Conservation (phyloP, 2,329 filamentous ascomycete genomes). For the Cryphonectria carpinicola region DNA sequence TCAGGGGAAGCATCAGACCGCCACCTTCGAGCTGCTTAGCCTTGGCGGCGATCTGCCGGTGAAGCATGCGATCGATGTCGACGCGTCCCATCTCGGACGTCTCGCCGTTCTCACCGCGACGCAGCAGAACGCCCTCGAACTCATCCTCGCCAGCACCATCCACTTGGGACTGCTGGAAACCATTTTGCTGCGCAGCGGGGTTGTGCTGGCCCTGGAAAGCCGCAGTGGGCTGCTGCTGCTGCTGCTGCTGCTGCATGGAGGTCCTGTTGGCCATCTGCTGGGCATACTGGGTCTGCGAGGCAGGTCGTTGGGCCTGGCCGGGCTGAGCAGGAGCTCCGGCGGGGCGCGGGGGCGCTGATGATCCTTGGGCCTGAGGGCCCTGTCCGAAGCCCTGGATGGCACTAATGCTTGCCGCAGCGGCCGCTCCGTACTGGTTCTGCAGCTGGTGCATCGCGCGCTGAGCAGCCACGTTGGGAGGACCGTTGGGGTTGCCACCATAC, state of each 20-base stretch:
- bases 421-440: slow-evolving; percentile 62
- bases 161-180: slow-evolving; percentile 61
- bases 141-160: slow-evolving; percentile 72
- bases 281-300: slow-evolving; percentile 36
- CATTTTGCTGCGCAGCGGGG: slow-evolving; percentile 42
- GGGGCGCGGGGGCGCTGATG: slow-evolving; percentile 35
- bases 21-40: slow-evolving; percentile 74
- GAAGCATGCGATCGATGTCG: slow-evolving; percentile 71
- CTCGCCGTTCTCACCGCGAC: slow-evolving; percentile 57
- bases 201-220: slow-evolving; percentile 4
- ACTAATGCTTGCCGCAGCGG: slow-evolving; percentile 69
- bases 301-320: slow-evolving; percentile 27
- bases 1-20: slow-evolving; percentile 74
- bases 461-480: slow-evolving; percentile 45
- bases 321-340: slow-evolving; percentile 29
- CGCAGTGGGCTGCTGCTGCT: slow-evolving; percentile 11
- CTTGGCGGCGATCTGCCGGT: slow-evolving; percentile 66
- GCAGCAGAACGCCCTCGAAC: slow-evolving; percentile 63
- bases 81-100: slow-evolving; percentile 60
- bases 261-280: slow-evolving; percentile 40
- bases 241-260: slow-evolving; percentile 36
- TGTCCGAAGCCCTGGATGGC: slow-evolving; percentile 57
- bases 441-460: slow-evolving; percentile 61
- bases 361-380: slow-evolving; percentile 36
- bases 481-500: slow-evolving; percentile 14